These are phyloP conservation scores for Xylaria digitata DNA, from an alignment of 2,329 filamentous ascomycete genomes.

Conservation along the genomic window DNA sequence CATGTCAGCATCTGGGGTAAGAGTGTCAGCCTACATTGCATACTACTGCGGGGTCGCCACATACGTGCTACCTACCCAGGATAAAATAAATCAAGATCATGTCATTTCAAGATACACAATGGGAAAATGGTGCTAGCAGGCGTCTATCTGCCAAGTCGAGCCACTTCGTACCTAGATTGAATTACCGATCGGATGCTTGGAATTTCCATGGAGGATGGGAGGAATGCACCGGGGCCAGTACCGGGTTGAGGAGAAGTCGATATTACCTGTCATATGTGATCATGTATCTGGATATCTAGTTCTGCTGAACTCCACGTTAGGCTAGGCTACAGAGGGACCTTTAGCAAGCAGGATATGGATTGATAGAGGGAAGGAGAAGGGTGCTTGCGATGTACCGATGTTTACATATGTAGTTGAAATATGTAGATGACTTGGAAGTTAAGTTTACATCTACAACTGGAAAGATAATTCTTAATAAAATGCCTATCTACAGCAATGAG, in stretches of 20 bases:
- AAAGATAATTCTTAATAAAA: too few relatives aligned
- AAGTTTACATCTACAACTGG: too few relatives aligned
- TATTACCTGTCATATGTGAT: slow-evolving; percentile 2
- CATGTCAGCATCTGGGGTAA: background rate
- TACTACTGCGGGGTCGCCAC: slow-evolving; percentile 13
- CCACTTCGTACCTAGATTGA: background rate
- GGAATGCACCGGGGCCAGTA: too few relatives aligned
- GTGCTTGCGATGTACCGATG: background rate
- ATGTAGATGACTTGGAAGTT: too few relatives aligned
- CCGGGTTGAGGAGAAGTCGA: too few relatives aligned
- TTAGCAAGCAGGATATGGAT: background rate
- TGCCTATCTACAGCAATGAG: too few relatives aligned
- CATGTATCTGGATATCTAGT: background rate
- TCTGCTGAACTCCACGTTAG: slow-evolving; percentile 6
- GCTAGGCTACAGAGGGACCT: slow-evolving; percentile 3
- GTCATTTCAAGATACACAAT: background rate
- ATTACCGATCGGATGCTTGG: too few relatives aligned
- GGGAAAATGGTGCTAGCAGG: background rate
- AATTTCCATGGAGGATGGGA: too few relatives aligned
- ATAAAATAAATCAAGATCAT: background rate
- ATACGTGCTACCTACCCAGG: background rate
- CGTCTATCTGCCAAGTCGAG: background rate
- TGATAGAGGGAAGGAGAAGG: background rate
- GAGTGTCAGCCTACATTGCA: background rate
- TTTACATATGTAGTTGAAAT: too few relatives aligned